Evolutionary conservation across 805 yeast genomes (phyloP), one percentile per base, ranked within the genome.

Genomic region (Wickerhamomyces ciferrii): DNA sequence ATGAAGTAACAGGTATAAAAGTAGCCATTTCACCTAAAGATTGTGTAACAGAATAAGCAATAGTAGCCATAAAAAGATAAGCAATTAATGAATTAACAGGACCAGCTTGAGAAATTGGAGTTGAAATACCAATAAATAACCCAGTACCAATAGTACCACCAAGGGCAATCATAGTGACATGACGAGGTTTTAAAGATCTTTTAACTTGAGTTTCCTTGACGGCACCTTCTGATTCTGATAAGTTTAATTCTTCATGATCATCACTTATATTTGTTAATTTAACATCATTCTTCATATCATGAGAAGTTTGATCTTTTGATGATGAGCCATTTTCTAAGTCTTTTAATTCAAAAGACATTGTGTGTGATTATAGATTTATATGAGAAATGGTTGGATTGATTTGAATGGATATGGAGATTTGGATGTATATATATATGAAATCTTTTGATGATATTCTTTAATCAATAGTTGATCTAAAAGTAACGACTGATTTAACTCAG

Each of bases 21-120:
- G 87, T 81, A 29, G 87, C 87, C 87, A 83, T 79, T 65, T 83
- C 89, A 54, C 87, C 88, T 50, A 83, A 66, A 3, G 83, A 72
- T 62, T 82, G 87, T 20, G 84, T 78, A 39, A 83, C 80, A 20
- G 75, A 74, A 54, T 72, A 81, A 2, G 81, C 81, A 46, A 83
- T 62, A 2, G 81, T 59, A 43, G 86, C 85, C 71, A 83, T 79
- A 62, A 81, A 81, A 9, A 79, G 50, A 55, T 78, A 83, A 1
- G 87, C 74, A 42, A 83, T 79, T 24, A 83, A 65, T 2, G 84
- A 62, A 38, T 79, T 76, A 2, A 76, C 88, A 0, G 83, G 81
- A 2, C 83, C 84, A 47, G 77, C 77, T 13, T 60, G 61, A 13
- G 62, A 56, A 49, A 80, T 69, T 1, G 79, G 70, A 18, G 65